Evolutionary conservation across 805 yeast genomes (phyloP), one percentile per base, ranked within the genome.

Genomic region (Cyberlindnera maritima): DNA sequence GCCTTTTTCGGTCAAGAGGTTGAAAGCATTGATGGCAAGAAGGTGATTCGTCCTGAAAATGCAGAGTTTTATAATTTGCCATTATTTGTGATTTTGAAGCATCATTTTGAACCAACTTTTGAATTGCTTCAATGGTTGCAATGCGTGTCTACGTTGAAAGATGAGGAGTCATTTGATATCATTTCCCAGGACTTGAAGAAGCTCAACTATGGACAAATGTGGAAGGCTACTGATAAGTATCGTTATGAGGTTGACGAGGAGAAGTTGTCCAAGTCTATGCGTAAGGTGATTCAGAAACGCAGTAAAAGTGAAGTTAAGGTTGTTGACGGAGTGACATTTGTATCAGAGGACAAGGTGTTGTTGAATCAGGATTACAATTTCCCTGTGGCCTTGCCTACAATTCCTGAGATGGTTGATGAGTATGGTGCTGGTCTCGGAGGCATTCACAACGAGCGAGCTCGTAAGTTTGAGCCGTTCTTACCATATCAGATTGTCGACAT

Each of bases 111-210:
- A 49, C 90, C 96, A 0, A 72, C 86, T 0, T 77, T 85, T 43
- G 91, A 92, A 63, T 65, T 92, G 25, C 69, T 92, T 46, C 97
- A 92, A 64, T 92, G 96, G 92, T 68, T 91, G 42, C 98, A 91
- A 64, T 85, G 92, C 36, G 79, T 89, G 64, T 79, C 95, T 0
- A 79, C 85, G 13, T 68, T 91, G 38, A 75, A 75, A 15, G 81
- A 80, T 48, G 85, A 81, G 47, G 90, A 83, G 45, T 69, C 81
- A 33, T 71, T 87, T 43, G 73, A 76, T 8, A 70, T 74, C 12
- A 77, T 87, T 8, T 61, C 80, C 28, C 67, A 68, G 15, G 74
- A 79, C 46, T 74, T 84, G 53, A 79, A 77, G 17, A 63, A 68
- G 13, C 69, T 94, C 48, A 84, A 85, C 45, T 81, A 88, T 20